These are phyloP conservation scores for Hyphodiscus hymeniophilus DNA, from an alignment of 495 filamentous ascomycete genomes.

Conservation along the genomic window DNA sequence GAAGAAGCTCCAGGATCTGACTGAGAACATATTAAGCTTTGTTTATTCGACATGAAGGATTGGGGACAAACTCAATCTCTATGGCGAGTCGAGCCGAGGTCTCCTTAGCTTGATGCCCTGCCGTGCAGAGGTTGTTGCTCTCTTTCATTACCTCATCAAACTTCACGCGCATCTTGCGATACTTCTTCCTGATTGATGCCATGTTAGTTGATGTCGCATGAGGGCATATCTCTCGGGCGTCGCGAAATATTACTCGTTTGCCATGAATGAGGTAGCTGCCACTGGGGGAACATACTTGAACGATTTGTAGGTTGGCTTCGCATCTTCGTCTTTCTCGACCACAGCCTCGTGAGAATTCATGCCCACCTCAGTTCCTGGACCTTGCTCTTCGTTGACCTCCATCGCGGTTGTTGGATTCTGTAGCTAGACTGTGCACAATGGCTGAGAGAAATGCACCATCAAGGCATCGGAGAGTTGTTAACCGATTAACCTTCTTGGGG, in stretches of 20 bases:
- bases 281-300: constrained; percentile 13
- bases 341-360: constrained; percentile 3
- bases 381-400: constrained; percentile 11
- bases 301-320: constrained; percentile 21
- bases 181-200: constrained; percentile 59
- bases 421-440: background rate
- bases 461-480: too few relatives aligned
- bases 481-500: too few relatives aligned
- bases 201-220: constrained; percentile 8
- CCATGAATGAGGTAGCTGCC: background rate
- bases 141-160: constrained; percentile 80
- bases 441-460: too few relatives aligned
- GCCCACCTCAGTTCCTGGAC: background rate
- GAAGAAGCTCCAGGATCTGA: constrained; percentile 60
- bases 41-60: too few relatives aligned
- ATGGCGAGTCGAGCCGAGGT: constrained; percentile 72
- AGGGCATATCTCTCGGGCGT: background rate
- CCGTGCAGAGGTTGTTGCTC: constrained; percentile 65
- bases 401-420: background rate
- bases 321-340: background rate
- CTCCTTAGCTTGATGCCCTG: constrained; percentile 68
- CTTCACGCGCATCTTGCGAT: constrained; percentile 77
- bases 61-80: constrained; percentile 71
- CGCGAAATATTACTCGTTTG: background rate
- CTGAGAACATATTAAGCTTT: constrained; percentile 11